Base-by-base conservation (phyloP, 2,329 filamentous ascomycete species). In the Xylaria sp. region DNA sequence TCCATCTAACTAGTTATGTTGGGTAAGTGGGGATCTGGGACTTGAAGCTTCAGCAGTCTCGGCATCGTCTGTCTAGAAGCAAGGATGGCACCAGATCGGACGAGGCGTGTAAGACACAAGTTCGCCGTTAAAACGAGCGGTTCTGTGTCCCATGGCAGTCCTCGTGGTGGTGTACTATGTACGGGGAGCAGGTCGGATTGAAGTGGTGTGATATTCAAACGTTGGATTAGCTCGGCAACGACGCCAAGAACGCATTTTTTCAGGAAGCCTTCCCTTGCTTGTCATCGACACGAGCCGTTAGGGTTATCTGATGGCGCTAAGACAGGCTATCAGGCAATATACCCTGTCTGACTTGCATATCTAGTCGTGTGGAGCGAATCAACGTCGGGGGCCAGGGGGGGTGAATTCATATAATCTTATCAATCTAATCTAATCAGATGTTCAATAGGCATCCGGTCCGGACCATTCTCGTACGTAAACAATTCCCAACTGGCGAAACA, bases 251-350 rank as follows among this genome's bases (percentile, higher is more conserved):
- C 5, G 16, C 29, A 21, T 24, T 24, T 42, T 16, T 42, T 7
- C 19, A 24, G 17, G 40, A 24, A 39, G 13, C 11, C 21, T 18
- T 22, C 37, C 44, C 39, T 38, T 37, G 21, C 39, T 43, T 43
- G 39, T 7, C 49, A 49, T 44, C 48, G 21, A 38, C 29, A 22
- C 41, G 48, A 41, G 40, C 43, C 17, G 38, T 18, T 41, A 45
- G 22, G 47, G 53, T 63, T 63, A 61, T 59, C 58, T 63, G 58
- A 61, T 61, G 60, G 60, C 56, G 54, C 60, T 63, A 63, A 50
- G 38, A 21, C 39, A 26, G 20, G 4, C 40, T 47, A 29, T 46
- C 48, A 41, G 48, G 37, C 41, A 26, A 19, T 18, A 19, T 20
- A 52, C 26, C 51, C 49, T 20, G 42, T 40, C 21, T 51, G 52